Conservation (phyloP, 495 filamentous ascomycete genomes). For the Xylaria nigripes region DNA sequence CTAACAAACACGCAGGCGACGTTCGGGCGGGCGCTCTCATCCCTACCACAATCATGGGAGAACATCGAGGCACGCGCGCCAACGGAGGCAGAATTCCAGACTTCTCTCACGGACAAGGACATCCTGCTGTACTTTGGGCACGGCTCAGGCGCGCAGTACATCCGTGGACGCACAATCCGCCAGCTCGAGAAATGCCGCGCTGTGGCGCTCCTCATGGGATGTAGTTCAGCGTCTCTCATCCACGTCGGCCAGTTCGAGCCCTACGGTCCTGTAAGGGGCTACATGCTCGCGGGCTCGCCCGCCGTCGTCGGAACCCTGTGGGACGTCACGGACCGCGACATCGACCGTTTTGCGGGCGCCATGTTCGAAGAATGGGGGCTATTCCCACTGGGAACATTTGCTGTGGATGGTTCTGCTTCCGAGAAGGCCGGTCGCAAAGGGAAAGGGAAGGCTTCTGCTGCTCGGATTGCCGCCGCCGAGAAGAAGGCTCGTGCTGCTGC, state of each 20-base stretch:
- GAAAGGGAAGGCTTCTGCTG: conserved; percentile 8
- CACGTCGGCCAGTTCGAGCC: conserved; percentile 84
- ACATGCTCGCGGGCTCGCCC: conserved; percentile 75
- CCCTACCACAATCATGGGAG: conserved; percentile 44
- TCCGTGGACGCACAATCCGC: conserved; percentile 69
- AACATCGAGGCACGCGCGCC: conserved; percentile 59
- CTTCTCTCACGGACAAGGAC: conserved; percentile 49
- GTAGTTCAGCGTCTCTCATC: conserved; percentile 65
- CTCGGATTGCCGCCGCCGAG: background rate
- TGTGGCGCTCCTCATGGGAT: conserved; percentile 86
- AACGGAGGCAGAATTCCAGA: conserved; percentile 66
- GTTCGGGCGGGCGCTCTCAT: conserved; percentile 55
- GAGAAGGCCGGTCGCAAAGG: conserved; percentile 15
- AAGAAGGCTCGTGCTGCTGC: conserved; percentile 19
- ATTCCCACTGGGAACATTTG: conserved; percentile 34
- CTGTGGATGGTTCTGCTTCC: conserved; percentile 13
- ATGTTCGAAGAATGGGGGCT: conserved; percentile 83
- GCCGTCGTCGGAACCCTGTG: conserved; percentile 85
- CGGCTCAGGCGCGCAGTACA: conserved; percentile 90
- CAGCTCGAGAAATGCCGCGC: conserved; percentile 58
- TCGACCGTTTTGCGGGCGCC: conserved; percentile 76
- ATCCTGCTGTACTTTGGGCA: conserved; percentile 92
- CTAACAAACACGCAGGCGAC: conserved; percentile 67
- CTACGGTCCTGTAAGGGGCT: conserved; percentile 81
- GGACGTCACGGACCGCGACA: conserved; percentile 97